phyloP scores from a whole-genome alignment of 495 filamentous ascomycete species.

The Hypoxylon perforatum region DNA sequence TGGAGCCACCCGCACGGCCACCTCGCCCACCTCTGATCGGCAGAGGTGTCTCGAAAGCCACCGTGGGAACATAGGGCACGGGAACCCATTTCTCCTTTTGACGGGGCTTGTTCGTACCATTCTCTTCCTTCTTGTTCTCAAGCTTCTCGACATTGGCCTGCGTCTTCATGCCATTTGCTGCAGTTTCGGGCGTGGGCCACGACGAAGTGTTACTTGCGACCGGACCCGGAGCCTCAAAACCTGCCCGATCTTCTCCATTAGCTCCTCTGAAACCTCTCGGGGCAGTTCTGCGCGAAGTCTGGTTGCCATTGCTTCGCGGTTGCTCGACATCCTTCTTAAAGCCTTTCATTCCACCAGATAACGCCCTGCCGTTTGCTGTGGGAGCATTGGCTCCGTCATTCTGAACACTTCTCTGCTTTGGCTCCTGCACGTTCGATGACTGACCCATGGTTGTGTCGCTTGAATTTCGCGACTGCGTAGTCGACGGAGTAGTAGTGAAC shows the following conservation, averaged over 20 bases:
- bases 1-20: slow-evolving; percentile 64
- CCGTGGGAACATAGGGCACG: slow-evolving; percentile 78
- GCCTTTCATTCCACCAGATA: slow-evolving; percentile 53
- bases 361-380: slow-evolving; percentile 15
- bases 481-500: slow-evolving; percentile 59
- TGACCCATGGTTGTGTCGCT: slow-evolving; percentile 2
- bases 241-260: slow-evolving; percentile 57
- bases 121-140: slow-evolving; percentile 75
- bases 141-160: slow-evolving; percentile 66
- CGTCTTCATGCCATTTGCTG: slow-evolving; percentile 64
- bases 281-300: slow-evolving; percentile 52
- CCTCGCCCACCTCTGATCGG: slow-evolving; percentile 71
- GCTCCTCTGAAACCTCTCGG: slow-evolving; percentile 59
- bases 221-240: slow-evolving; percentile 57
- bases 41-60: slow-evolving; percentile 84
- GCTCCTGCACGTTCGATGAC: slow-evolving; percentile 13
- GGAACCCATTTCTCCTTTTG: slow-evolving; percentile 79
- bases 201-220: slow-evolving; percentile 77
- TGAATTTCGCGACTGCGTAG: slow-evolving; percentile 17
- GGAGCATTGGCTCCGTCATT: slow-evolving; percentile 39
- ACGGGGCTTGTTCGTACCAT: slow-evolving; percentile 62
- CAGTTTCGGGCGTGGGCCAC: slow-evolving; percentile 92
- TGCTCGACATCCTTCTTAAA: slow-evolving; percentile 64
- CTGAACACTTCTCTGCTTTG: slow-evolving; percentile 22
- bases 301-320: slow-evolving; percentile 56